A percentile compares a stretch with the other conserved stretches of the same genome.
phyloP scores from a whole-genome alignment of 2,329 filamentous ascomycete species.

The Neofusicoccum umdonicola region DNA sequence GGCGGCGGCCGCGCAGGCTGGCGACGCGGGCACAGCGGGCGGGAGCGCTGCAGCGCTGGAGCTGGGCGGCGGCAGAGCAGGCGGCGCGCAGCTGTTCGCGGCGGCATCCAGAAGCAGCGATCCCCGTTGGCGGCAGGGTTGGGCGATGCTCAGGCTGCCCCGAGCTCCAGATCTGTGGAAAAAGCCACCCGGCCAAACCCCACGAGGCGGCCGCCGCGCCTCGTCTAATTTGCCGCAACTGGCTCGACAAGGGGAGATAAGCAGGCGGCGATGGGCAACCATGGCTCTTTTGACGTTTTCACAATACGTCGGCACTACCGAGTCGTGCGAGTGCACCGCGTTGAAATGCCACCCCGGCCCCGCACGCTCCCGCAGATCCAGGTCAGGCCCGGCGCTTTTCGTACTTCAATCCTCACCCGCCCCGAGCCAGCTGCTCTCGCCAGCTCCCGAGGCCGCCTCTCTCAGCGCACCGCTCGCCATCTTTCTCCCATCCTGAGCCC shows the following conservation, averaged over 20 bases:
- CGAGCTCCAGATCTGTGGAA: conserved; percentile 11
- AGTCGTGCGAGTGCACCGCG: conserved; percentile 6
- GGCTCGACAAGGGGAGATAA: conserved; percentile 13
- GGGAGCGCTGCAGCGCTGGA: too few species aligned
- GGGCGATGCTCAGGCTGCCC: background rate
- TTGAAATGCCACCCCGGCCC: conserved; percentile 14
- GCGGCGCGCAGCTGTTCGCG: background rate
- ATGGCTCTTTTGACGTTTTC: conserved; percentile 15
- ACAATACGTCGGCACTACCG: conserved; percentile 13
- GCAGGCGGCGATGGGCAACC: background rate
- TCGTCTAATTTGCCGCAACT: conserved; percentile 17
- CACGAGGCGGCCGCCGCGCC: conserved; percentile 16
- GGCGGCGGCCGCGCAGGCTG: background rate
- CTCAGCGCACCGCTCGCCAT: background rate
- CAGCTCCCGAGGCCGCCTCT: background rate
- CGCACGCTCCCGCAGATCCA: conserved; percentile 15
- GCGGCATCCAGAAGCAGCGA: conserved; percentile 1
- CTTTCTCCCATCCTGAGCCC: background rate
- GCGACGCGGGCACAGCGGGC: background rate
- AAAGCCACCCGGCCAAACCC: conserved; percentile 14
- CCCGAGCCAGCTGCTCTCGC: background rate
- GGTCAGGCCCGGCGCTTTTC: background rate
- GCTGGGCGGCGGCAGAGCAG: too few species aligned
- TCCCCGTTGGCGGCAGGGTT: background rate
- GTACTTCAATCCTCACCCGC: background rate